phyloP scores from a whole-genome alignment of 257 asterid species.

The Haberlea rhodopensis region DNA sequence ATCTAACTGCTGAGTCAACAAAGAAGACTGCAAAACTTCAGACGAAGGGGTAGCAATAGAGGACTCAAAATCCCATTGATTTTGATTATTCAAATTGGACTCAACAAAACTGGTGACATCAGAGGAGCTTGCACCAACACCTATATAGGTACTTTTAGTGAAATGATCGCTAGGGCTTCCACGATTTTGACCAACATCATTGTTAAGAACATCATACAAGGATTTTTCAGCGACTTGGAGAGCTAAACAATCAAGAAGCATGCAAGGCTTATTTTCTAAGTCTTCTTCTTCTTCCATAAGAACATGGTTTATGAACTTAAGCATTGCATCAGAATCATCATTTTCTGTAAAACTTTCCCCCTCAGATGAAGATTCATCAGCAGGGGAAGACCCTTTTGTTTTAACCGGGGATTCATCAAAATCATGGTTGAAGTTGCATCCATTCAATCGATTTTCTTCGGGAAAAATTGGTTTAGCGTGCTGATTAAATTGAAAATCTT shows the following conservation, averaged over 20 bases:
- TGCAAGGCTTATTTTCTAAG: no score
- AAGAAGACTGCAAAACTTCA: neutral
- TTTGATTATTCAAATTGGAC: neutral
- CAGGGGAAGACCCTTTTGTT: constrained; percentile 24
- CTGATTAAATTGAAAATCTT: constrained; percentile 27
- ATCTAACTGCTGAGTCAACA: no score
- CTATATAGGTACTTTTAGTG: constrained; percentile 25
- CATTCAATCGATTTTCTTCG: constrained; percentile 50
- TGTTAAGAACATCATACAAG: constrained; percentile 50
- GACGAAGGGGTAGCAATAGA: constrained; percentile 11
- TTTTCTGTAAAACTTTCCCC: no score
- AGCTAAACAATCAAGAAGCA: constrained; percentile 59
- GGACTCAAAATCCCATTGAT: constrained; percentile 18
- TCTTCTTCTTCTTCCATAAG: no score
- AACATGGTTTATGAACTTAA: no score
- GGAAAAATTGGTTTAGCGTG: constrained; percentile 23
- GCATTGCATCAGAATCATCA: no score
- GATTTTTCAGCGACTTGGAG: constrained; percentile 70
- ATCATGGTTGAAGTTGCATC: no score
- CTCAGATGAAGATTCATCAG: constrained; percentile 40
- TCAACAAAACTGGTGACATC: constrained; percentile 16
- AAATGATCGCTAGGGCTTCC: constrained; percentile 1
- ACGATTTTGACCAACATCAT: neutral
- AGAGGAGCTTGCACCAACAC: constrained; percentile 24
- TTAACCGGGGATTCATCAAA: constrained; percentile 42